Evolutionary conservation across 2,329 filamentous ascomycete genomes (phyloP).

Genomic region (Didymellaceae sp.): DNA sequence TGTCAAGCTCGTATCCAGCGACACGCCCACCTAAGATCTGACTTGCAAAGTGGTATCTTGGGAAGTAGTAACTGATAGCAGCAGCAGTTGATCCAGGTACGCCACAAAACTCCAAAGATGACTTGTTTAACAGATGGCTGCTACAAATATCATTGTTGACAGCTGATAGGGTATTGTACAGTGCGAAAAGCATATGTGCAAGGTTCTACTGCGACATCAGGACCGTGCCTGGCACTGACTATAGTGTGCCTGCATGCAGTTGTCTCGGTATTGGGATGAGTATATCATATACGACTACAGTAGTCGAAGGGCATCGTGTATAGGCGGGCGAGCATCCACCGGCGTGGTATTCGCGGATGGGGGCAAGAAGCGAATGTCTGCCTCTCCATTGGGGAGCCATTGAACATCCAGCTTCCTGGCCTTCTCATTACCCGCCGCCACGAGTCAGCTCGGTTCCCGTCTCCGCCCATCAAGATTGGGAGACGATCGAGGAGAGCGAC

Average conservation of each 20-base stretch:
- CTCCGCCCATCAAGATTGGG: conserved; percentile 27
- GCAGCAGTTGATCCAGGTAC: neutral
- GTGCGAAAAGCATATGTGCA: neutral
- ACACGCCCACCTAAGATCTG: conserved; percentile 7
- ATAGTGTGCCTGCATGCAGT: too few species aligned
- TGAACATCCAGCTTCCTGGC: conserved; percentile 46
- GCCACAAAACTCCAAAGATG: neutral
- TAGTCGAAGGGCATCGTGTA: conserved; percentile 14
- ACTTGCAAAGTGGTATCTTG: conserved; percentile 33
- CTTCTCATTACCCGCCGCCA: conserved; percentile 41
- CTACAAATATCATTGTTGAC: neutral
- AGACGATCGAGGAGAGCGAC: conserved; percentile 31
- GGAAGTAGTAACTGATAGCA: conserved; percentile 1
- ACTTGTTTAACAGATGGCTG: neutral
- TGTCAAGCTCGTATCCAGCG: neutral
- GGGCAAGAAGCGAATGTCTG: conserved; percentile 42
- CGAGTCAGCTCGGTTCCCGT: conserved; percentile 40
- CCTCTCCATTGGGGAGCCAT: conserved; percentile 44
- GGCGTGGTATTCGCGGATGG: conserved; percentile 30
- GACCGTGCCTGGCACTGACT: too few species aligned
- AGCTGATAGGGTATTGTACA: conserved; percentile 1
- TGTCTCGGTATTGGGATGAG: too few species aligned
- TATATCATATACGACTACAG: neutral
- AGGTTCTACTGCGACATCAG: too few species aligned
- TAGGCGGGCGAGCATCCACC: conserved; percentile 18